A percentile compares a stretch with the other conserved stretches of the same genome.
Conservation (phyloP, 169 alveolate genomes). For the Eimeria tenella region DNA sequence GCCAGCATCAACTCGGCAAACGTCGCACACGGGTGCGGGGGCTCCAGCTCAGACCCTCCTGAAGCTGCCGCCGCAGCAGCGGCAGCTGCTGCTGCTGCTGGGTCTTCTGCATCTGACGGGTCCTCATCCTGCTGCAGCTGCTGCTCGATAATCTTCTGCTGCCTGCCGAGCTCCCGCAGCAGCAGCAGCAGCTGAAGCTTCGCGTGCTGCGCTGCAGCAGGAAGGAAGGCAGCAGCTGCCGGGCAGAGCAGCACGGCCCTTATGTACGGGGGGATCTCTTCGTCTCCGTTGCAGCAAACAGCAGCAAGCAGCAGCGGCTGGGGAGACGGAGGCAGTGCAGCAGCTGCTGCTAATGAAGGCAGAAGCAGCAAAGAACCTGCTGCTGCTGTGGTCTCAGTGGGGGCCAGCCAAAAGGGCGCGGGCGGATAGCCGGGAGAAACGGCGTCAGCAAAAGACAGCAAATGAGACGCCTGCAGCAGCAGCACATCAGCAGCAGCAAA, state of each 20-base stretch:
- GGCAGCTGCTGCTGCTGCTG: neutral
- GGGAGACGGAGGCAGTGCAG: conserved; percentile 72
- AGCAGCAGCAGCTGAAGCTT: conserved; percentile 71
- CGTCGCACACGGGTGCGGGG: conserved; percentile 57
- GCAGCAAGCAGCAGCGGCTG: conserved; percentile 77
- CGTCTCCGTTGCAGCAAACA: conserved; percentile 25
- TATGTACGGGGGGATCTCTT: conserved; percentile 59
- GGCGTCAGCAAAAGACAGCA: conserved; percentile 12
- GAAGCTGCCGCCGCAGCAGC: conserved; percentile 51
- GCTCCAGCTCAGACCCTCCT: neutral
- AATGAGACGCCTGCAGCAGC: conserved; percentile 24
- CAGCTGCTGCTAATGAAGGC: conserved; percentile 51
- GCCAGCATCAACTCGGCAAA: conserved; percentile 10
- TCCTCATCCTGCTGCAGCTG: conserved; percentile 8
- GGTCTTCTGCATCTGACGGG: neutral
- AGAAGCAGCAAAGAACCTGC: conserved; percentile 47
- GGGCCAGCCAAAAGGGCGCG: neutral
- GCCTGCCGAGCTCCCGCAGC: neutral
- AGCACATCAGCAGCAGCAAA: neutral
- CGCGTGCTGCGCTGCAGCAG: conserved; percentile 54
- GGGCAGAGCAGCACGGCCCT: conserved; percentile 77
- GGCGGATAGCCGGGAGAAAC: conserved; percentile 1
- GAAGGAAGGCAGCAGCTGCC: conserved; percentile 63
- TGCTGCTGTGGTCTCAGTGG: conserved; percentile 58
- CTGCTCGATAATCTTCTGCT: neutral